A percentile compares a stretch with the other conserved stretches of the same genome.
Evolutionary conservation across 495 filamentous ascomycete species (phyloP).

Genomic region (Tuber indicum): DNA sequence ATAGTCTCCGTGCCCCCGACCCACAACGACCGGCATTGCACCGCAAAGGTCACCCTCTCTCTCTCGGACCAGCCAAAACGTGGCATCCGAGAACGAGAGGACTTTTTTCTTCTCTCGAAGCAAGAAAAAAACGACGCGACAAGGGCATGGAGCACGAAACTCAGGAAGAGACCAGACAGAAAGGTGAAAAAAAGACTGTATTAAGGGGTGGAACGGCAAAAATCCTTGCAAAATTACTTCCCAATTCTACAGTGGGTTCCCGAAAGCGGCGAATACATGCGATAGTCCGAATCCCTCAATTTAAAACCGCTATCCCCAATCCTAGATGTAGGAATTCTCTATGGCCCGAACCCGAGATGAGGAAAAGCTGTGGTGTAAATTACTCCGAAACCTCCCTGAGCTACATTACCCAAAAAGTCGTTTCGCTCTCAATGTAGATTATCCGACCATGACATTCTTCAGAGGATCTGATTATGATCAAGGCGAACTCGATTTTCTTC

Average conservation of each 20-base stretch:
- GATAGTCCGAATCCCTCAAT: slow-evolving; percentile 27
- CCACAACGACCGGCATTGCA: neutral
- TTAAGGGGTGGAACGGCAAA: slow-evolving; percentile 34
- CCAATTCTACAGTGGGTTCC: slow-evolving; percentile 16
- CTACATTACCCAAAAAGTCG: neutral
- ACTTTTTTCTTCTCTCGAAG: neutral
- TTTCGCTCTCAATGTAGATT: neutral
- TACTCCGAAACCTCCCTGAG: neutral
- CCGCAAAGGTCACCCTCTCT: neutral
- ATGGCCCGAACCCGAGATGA: slow-evolving; percentile 1
- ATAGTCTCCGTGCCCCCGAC: neutral
- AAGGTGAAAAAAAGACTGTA: neutral
- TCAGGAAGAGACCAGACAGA: neutral
- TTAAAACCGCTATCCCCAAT: neutral
- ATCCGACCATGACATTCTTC: neutral
- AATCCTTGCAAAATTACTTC: slow-evolving; percentile 20
- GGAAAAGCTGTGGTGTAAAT: neutral
- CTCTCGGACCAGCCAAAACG: neutral
- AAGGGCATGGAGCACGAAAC: slow-evolving; percentile 13
- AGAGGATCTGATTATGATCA: neutral
- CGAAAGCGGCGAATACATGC: slow-evolving; percentile 31
- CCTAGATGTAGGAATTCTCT: neutral
- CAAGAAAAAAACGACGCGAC: slow-evolving; percentile 14
- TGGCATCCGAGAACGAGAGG: neutral
- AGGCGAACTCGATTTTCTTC: neutral